Evolutionary conservation across 1,139 yeast genomes (phyloP), one percentile per base, ranked within the genome.

Genomic region (Suhomyces wounanorum): DNA sequence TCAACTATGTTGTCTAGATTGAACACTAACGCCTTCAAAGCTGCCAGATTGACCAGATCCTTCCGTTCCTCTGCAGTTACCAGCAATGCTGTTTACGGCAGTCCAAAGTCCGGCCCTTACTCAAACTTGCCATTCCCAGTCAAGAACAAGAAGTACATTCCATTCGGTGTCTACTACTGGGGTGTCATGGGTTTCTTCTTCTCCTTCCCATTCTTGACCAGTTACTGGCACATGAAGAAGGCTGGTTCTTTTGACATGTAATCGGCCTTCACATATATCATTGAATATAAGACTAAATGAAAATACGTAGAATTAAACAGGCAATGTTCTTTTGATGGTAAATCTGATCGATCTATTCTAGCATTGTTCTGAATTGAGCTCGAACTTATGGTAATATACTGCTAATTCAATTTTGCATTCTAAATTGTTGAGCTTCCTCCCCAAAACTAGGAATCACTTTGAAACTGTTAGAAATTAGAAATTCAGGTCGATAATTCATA

Each of bases 61-160:
- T 76, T 76, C 65, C 75, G 71, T 59, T 61, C 72, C 46, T 70
- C 79, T 36, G 54, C 73, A 48, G 60, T 62, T 47, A 61, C 67
- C 68, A 35, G 51, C 50, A 69, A 69, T 64, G 62, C 66, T 39
- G 60, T 73, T 49, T 75, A 63, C 59, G 81, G 81, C 49, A 50
- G 72, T 47, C 80, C 81, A 51, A 85, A 88, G 68, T 88, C 84
- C 68, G 98, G 98, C 64, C 84, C 85, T 48, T 92, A 94, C 85
- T 79, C 87, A 67, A 94, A 94, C 82, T 68, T 94, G 59, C 99
- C 99, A 59, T 94, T 92, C 84, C 83, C 84, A 79, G 95, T 94
- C 59, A 90, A 89, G 81, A 79, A 84, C 82, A 89, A 96, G 82
- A 88, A 84, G 78, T 61, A 52, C 53, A 81, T 92, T 59, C 98